These are phyloP conservation scores for Pseudocercospora macadamiae DNA, from an alignment of 2,329 filamentous ascomycete genomes.

Conservation along the genomic window DNA sequence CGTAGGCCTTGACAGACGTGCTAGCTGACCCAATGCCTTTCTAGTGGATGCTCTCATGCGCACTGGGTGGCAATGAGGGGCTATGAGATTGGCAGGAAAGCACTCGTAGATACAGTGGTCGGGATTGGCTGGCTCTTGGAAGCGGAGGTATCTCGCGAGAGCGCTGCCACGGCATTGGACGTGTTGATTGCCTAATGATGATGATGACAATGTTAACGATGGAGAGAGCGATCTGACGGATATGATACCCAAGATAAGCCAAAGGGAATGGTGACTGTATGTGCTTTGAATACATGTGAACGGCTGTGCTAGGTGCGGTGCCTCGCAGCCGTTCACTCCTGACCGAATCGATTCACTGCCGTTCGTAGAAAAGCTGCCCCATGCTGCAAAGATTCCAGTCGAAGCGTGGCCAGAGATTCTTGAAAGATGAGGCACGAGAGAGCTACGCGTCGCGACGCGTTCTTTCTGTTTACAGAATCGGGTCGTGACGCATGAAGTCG, in stretches of 20 bases:
- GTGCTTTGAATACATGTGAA: no score
- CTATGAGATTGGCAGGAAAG: slow-evolving; percentile 32
- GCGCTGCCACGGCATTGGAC: slow-evolving; percentile 10
- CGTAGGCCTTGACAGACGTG: neutral
- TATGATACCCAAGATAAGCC: neutral
- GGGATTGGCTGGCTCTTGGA: slow-evolving; percentile 43
- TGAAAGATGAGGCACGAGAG: no score
- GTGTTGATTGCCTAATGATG: slow-evolving; percentile 7
- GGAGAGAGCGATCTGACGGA: neutral
- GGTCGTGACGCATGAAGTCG: no score
- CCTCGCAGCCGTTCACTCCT: no score
- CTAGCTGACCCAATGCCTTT: neutral
- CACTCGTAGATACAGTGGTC: slow-evolving; percentile 35
- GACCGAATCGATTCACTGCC: no score
- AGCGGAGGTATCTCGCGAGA: slow-evolving; percentile 18
- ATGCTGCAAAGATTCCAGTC: no score
- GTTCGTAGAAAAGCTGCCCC: no score
- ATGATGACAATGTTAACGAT: neutral
- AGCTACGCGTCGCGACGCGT: no score
- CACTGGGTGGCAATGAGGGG: slow-evolving; percentile 42
- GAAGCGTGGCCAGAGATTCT: no score
- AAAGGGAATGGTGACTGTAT: neutral
- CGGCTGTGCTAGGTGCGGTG: no score
- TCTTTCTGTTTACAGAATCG: no score
- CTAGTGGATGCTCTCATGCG: slow-evolving; percentile 46